Evolutionary conservation across 305 asterid species (phyloP).

Genomic region (Plantago coronopus): DNA sequence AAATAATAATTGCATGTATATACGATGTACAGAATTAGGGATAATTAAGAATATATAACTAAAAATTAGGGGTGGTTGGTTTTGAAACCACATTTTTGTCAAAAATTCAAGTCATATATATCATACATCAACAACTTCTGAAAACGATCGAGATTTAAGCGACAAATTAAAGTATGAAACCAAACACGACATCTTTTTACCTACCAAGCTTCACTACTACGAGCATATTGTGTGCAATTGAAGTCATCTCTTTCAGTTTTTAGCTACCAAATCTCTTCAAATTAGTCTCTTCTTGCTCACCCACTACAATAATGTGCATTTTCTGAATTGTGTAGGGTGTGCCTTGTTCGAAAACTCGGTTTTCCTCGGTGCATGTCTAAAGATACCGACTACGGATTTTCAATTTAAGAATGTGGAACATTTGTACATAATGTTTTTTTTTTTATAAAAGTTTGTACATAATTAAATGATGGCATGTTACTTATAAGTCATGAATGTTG

Average conservation of each 20-base stretch:
- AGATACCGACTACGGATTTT: no score
- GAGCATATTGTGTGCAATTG: background rate
- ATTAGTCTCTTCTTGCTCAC: background rate
- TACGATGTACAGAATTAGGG: background rate
- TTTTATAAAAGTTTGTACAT: no score
- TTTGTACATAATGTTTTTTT: no score
- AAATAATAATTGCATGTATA: background rate
- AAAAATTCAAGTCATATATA: background rate
- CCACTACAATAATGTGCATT: no score
- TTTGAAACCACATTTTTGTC: conserved; percentile 6
- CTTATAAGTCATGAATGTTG: no score
- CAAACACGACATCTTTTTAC: background rate
- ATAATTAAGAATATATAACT: background rate
- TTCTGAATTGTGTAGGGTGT: no score
- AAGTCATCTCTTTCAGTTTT: background rate
- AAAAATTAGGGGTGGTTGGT: background rate
- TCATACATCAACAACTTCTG: conserved; percentile 18
- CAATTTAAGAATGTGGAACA: no score
- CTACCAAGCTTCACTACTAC: conserved; percentile 3
- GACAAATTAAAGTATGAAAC: conserved; percentile 1
- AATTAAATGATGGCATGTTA: no score
- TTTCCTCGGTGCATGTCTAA: no score
- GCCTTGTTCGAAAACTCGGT: no score
- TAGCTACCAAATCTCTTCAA: background rate
- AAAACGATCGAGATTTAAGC: conserved; percentile 19